Evolutionary conservation across 1,139 yeast genomes (phyloP).

Genomic region (Suhomyces bokatorum): DNA sequence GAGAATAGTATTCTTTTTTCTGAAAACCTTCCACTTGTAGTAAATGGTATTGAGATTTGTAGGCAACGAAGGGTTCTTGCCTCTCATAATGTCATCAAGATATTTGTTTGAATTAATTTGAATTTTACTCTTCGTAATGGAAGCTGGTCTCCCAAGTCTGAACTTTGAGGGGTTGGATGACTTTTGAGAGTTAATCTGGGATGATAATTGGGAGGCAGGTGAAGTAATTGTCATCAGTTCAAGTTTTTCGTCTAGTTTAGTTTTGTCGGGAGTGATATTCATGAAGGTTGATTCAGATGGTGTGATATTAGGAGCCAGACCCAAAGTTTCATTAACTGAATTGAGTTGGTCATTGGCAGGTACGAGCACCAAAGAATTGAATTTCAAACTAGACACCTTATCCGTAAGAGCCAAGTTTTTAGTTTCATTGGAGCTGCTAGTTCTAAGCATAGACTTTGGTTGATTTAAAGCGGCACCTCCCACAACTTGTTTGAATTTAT

Average conservation of each 20-base stretch:
- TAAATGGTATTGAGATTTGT: slow-evolving; percentile 41
- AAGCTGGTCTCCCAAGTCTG: neutral
- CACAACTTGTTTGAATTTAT: slow-evolving; percentile 19
- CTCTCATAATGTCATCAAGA: slow-evolving; percentile 39
- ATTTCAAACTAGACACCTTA: slow-evolving; percentile 23
- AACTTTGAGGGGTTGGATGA: neutral
- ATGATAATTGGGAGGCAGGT: neutral
- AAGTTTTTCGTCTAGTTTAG: slow-evolving; percentile 25
- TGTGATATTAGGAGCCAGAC: slow-evolving; percentile 23
- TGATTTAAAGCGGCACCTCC: slow-evolving; percentile 1
- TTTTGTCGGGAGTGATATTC: slow-evolving; percentile 31
- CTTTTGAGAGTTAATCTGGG: neutral
- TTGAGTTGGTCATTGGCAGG: slow-evolving; percentile 5
- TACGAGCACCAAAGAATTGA: slow-evolving; percentile 18
- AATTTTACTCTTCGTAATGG: neutral
- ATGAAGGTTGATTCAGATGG: slow-evolving; percentile 31
- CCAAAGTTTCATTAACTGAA: slow-evolving; percentile 3
- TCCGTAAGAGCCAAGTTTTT: slow-evolving; percentile 14
- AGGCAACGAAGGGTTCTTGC: slow-evolving; percentile 36
- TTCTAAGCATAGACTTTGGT: slow-evolving; percentile 2
- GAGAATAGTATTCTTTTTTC: slow-evolving; percentile 83
- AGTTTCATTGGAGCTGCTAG: neutral
- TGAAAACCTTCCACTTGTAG: slow-evolving; percentile 74
- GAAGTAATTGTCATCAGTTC: slow-evolving; percentile 5
- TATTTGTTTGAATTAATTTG: slow-evolving; percentile 26